Conservation (phyloP, 345 rosid species). For the Pugionium dolabratum region DNA sequence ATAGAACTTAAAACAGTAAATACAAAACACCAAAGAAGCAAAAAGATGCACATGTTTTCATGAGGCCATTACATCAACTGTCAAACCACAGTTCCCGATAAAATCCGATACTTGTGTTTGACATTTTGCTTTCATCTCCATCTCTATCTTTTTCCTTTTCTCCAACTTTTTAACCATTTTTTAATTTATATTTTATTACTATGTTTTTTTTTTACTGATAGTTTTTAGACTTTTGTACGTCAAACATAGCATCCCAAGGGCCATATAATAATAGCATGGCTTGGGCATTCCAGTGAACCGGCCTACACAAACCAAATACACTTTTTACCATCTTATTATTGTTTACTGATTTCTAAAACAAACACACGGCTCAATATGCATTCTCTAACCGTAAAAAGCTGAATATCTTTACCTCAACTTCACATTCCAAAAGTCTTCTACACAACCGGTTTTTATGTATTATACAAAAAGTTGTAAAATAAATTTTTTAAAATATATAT, state of each 20-base stretch:
- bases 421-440: no score
- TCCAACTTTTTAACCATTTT: constrained; percentile 14
- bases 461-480: no score
- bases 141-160: constrained; percentile 29
- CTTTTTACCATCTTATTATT: constrained; percentile 27
- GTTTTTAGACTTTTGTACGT: constrained; percentile 36
- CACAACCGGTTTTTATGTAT: no score
- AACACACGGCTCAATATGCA: no score
- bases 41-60: constrained; percentile 36
- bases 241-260: constrained; percentile 25
- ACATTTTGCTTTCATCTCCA: constrained; percentile 66
- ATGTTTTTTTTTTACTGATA: constrained; percentile 39
- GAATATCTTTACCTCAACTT: no score
- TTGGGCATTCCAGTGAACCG: constrained; percentile 1
- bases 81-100: constrained; percentile 57
- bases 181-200: background rate
- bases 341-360: no score
- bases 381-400: no score
- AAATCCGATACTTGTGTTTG: constrained; percentile 69
- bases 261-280: constrained; percentile 37
- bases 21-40: constrained; percentile 31
- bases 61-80: constrained; percentile 42
- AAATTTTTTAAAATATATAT: no score
- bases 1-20: constrained; percentile 35
- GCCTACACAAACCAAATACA: constrained; percentile 21